Conservation (phyloP, 768 basidiomycete species). For the Boletus patriciae region DNA sequence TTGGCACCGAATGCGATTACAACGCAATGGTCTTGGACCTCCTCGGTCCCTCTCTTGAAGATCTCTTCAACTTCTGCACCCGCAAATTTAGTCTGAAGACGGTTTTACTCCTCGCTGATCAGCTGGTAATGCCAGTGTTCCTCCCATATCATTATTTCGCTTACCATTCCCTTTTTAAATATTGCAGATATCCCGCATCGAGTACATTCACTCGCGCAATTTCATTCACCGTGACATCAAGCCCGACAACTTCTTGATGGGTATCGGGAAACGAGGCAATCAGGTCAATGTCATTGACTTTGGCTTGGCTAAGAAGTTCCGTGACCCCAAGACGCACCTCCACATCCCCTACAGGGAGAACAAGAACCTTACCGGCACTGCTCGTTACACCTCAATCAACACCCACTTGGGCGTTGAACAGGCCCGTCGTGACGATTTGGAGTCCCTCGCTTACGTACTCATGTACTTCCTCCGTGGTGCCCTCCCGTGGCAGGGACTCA, state of each 20-base stretch:
- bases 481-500: constrained; percentile 98
- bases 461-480: constrained; percentile 99
- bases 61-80: constrained; percentile 93
- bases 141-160: constrained; percentile 41
- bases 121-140: constrained; percentile 56
- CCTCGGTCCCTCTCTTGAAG: constrained; percentile 87
- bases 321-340: constrained; percentile 98
- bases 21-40: constrained; percentile 99
- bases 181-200: constrained; percentile 91
- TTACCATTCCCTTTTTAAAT: constrained; percentile 4
- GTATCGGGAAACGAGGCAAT: constrained; percentile 98
- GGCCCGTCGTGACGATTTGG: constrained; percentile 95
- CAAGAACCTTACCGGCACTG: constrained; percentile 99
- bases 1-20: constrained; percentile 96
- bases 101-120: constrained; percentile 93
- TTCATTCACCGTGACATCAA: constrained; percentile 99
- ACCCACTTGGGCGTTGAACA: constrained; percentile 98
- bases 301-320: constrained; percentile 98
- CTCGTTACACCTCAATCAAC: constrained; percentile 99
- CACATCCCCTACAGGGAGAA: constrained; percentile 99
- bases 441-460: constrained; percentile 97
- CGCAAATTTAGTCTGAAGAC: constrained; percentile 98
- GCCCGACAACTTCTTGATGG: constrained; percentile 99
- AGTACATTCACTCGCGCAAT: constrained; percentile 99
- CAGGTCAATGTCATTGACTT: constrained; percentile 99